Percentiles rank a stretch among this genome's conserved stretches.
These are phyloP conservation scores for Graphiopsis chlorocephala DNA, from an alignment of 2,329 filamentous ascomycete species.

Conservation along the genomic window DNA sequence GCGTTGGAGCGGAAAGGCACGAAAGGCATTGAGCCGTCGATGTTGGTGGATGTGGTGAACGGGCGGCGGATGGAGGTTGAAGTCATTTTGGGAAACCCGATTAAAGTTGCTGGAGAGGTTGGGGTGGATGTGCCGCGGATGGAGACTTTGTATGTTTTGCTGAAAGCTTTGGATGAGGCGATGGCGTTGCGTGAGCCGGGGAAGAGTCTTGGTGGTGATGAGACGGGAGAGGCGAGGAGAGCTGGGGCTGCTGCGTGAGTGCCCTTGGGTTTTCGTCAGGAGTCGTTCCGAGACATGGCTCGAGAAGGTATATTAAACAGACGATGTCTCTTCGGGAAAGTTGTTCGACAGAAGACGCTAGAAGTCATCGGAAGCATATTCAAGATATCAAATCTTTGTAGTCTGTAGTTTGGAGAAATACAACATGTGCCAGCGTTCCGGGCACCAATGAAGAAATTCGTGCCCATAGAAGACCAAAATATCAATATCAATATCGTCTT, in stretches of 20 bases:
- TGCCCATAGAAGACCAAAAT: not conserved
- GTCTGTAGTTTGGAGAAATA: not conserved
- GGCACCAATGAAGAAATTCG: not conserved
- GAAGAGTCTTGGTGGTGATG: constrained; percentile 22
- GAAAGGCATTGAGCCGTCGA: constrained; percentile 48
- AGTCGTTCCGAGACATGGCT: not conserved
- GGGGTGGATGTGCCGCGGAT: constrained; percentile 43
- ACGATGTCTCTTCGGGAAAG: not conserved
- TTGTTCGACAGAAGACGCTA: not conserved
- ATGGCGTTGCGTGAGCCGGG: constrained; percentile 28
- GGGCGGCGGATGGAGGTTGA: constrained; percentile 49
- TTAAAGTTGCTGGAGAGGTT: constrained; percentile 41
- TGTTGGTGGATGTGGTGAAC: constrained; percentile 48
- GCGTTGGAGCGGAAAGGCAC: constrained; percentile 33
- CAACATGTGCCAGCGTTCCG: not conserved
- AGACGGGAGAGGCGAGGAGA: constrained; percentile 11
- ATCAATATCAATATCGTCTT: not conserved
- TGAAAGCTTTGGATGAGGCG: constrained; percentile 41
- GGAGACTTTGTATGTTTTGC: constrained; percentile 46
- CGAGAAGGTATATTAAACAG: not conserved
- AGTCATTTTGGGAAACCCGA: constrained; percentile 49
- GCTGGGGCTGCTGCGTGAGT: not conserved
- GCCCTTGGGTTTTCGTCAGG: not conserved
- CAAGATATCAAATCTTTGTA: too few species aligned
- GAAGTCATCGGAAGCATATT: not conserved